Conservation (phyloP, 139 green algal species). For the Chlorella sp. region DNA sequence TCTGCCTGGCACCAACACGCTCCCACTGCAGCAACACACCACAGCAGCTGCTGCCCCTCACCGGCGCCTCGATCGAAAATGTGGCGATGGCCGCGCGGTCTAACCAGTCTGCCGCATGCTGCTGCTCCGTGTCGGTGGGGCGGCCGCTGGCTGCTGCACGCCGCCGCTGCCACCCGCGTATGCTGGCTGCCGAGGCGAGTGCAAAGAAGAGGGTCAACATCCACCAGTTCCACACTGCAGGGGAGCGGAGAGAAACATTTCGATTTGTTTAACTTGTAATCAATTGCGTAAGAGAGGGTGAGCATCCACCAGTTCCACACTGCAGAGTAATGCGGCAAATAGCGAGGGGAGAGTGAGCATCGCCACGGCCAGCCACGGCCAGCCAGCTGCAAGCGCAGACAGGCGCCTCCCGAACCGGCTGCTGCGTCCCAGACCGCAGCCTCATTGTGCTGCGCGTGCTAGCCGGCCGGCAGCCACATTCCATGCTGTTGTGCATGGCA, state of each 20-base stretch:
- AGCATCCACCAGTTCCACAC: conserved; percentile 43
- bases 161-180: background rate
- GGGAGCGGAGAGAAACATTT: too few relatives aligned
- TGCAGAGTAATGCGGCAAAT: background rate
- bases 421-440: too few relatives aligned
- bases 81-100: background rate
- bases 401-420: too few relatives aligned
- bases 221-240: conserved; percentile 46
- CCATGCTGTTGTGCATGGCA: too few relatives aligned
- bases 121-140: background rate
- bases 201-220: conserved; percentile 30
- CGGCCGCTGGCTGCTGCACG: background rate
- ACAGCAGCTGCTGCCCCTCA: background rate
- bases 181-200: background rate
- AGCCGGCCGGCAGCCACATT: too few relatives aligned
- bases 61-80: background rate
- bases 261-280: too few relatives aligned
- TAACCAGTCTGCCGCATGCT: conserved; percentile 2
- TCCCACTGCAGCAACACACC: background rate
- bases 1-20: background rate
- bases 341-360: too few relatives aligned
- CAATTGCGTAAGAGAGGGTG: conserved; percentile 18
- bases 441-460: too few relatives aligned
- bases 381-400: too few relatives aligned
- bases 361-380: too few relatives aligned